phyloP scores from a whole-genome alignment of 768 basidiomycete genomes.

The Mycena kentingensis region DNA sequence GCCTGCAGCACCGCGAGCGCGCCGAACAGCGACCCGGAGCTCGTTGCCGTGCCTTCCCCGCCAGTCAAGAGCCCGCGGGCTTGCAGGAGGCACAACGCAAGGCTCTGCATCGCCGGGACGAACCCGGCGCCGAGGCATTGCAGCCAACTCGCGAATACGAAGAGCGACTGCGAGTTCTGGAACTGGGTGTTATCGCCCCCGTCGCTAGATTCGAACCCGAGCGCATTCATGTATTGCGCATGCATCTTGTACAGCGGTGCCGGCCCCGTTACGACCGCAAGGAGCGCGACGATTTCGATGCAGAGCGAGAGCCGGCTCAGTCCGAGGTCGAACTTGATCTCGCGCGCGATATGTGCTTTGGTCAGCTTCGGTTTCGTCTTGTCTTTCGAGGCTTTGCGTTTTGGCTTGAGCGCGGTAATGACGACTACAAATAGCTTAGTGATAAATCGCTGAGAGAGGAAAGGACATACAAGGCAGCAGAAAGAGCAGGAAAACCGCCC shows the following conservation, averaged over 20 bases:
- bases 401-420: slow-evolving; percentile 60
- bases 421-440: slow-evolving; percentile 47
- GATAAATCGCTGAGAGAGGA: not conserved
- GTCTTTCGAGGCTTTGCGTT: slow-evolving; percentile 11
- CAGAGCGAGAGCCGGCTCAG: slow-evolving; percentile 63
- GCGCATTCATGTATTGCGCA: not conserved
- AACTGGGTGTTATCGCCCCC: slow-evolving; percentile 3
- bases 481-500: slow-evolving; percentile 63
- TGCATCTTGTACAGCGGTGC: slow-evolving; percentile 42
- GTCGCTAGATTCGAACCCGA: not conserved
- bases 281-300: slow-evolving; percentile 65
- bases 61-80: slow-evolving; percentile 39
- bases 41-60: slow-evolving; percentile 22
- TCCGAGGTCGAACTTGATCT: slow-evolving; percentile 71
- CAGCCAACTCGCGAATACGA: slow-evolving; percentile 62
- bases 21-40: slow-evolving; percentile 64
- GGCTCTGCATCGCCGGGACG: slow-evolving; percentile 67
- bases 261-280: slow-evolving; percentile 56
- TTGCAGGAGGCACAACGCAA: slow-evolving; percentile 67
- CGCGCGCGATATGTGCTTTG: slow-evolving; percentile 55
- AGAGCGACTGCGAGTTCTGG: slow-evolving; percentile 44
- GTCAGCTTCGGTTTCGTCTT: slow-evolving; percentile 47
- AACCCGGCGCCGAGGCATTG: slow-evolving; percentile 65
- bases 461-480: slow-evolving; percentile 38
- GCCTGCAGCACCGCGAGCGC: slow-evolving; percentile 74